phyloP scores from a whole-genome alignment of 2,329 filamentous ascomycete genomes.

The Alternaria angustiovoidea region DNA sequence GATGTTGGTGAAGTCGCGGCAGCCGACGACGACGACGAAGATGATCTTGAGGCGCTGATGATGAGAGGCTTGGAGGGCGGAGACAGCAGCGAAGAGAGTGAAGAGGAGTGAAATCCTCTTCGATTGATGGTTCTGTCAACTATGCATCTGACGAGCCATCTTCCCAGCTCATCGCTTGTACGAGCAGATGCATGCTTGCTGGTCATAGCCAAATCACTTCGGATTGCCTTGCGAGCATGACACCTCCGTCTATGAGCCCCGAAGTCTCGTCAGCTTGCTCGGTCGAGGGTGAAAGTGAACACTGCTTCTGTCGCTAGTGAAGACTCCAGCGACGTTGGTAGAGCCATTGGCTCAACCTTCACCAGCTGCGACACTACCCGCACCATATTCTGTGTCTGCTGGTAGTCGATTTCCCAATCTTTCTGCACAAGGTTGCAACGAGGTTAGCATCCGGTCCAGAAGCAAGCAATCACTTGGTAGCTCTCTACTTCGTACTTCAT shows the following conservation, averaged over 20 bases:
- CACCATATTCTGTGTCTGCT: neutral
- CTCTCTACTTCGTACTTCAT: neutral
- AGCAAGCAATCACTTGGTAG: neutral
- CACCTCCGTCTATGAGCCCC: neutral
- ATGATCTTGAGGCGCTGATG: slow-evolving; percentile 57
- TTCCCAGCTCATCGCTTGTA: neutral
- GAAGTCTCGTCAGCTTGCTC: neutral
- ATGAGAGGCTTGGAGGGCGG: slow-evolving; percentile 50
- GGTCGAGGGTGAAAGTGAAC: neutral
- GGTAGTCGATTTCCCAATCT: neutral
- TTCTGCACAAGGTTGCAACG: neutral
- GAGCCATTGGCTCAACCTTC: neutral
- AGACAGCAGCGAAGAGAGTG: slow-evolving; percentile 54
- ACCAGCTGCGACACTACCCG: neutral
- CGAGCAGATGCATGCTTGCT: neutral
- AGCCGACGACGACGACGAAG: slow-evolving; percentile 46
- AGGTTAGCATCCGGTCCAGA: neutral
- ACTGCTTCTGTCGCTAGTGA: neutral
- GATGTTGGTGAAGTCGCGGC: slow-evolving; percentile 15
- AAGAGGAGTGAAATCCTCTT: slow-evolving; percentile 48
- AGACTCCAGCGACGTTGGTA: neutral
- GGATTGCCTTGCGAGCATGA: neutral
- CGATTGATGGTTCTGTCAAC: neutral
- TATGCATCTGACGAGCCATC: neutral
- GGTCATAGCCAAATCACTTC: too few relatives aligned